Evolutionary conservation across 169 alveolate species (phyloP).

Genomic region (Babesia microti): DNA sequence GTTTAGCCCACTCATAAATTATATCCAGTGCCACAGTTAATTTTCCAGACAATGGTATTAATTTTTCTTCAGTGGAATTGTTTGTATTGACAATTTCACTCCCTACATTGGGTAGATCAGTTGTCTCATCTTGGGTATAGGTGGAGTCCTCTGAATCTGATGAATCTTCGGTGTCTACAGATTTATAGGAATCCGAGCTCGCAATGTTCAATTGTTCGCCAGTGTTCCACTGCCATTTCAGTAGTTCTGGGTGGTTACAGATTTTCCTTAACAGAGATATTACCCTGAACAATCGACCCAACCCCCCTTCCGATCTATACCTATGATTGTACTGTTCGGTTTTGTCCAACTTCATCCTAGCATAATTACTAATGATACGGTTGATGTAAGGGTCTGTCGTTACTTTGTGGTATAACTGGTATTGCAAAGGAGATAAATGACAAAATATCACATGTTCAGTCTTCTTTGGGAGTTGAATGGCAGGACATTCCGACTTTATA

Average conservation of each 20-base stretch:
- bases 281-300: conserved; percentile 77
- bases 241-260: conserved; percentile 92
- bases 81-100: conserved; percentile 4
- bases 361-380: too few relatives aligned
- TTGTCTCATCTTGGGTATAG: conserved; percentile 58
- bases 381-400: too few relatives aligned
- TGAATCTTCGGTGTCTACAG: neutral
- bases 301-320: conserved; percentile 13
- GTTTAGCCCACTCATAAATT: conserved; percentile 46
- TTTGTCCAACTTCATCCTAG: neutral
- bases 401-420: conserved; percentile 38
- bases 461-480: conserved; percentile 39
- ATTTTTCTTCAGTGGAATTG: conserved; percentile 62
- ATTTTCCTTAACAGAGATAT: conserved; percentile 93
- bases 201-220: neutral
- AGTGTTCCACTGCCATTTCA: conserved; percentile 2
- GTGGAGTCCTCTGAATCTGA: neutral
- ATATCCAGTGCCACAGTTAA: conserved; percentile 77
- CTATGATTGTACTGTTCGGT: neutral
- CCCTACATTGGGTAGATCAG: conserved; percentile 37
- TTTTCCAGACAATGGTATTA: conserved; percentile 74
- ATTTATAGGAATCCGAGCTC: neutral
- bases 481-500: conserved; percentile 9
- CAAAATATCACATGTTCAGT: conserved; percentile 55
- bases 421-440: conserved; percentile 45